Percentiles rank a stretch among this genome's conserved stretches.
Conservation (phyloP, 495 filamentous ascomycete genomes). For the Pseudevernia furfuracea region DNA sequence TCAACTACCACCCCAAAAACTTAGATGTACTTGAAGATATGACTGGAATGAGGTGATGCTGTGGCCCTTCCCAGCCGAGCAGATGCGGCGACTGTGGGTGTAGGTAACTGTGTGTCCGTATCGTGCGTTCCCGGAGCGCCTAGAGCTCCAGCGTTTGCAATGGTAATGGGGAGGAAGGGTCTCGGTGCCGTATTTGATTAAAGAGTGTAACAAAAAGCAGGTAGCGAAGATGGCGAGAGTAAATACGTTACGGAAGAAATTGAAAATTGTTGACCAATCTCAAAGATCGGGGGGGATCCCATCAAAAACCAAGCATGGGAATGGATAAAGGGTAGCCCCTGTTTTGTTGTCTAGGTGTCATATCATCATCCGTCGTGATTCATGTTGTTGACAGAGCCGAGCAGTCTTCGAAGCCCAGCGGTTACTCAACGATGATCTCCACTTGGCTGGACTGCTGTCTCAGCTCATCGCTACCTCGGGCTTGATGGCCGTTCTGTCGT, state of each 20-base stretch:
- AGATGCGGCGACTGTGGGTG: neutral
- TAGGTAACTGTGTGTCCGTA: neutral
- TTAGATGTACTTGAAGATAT: conserved; percentile 2
- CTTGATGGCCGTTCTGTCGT: conserved; percentile 73
- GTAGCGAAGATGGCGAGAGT: conserved; percentile 7
- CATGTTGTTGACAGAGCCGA: conserved; percentile 33
- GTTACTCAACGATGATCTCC: conserved; percentile 51
- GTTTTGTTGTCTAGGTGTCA: conserved; percentile 39
- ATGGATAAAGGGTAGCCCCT: conserved; percentile 23
- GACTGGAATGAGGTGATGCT: neutral
- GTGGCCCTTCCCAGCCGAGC: neutral
- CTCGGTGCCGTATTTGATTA: neutral
- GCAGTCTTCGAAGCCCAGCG: conserved; percentile 34
- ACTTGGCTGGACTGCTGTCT: conserved; percentile 42
- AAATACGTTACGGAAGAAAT: neutral
- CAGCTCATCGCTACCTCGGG: conserved; percentile 72
- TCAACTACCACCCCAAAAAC: neutral
- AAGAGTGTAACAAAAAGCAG: neutral
- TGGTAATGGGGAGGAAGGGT: conserved; percentile 7
- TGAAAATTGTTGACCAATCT: conserved; percentile 14
- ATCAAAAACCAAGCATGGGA: conserved; percentile 15
- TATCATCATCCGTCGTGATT: conserved; percentile 53
- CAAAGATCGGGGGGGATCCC: neutral
- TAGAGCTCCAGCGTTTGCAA: conserved; percentile 9
- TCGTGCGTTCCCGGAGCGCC: neutral